Percentiles rank a stretch among this genome's conserved stretches.
These are phyloP conservation scores for Suhomyces xylopsoci DNA, from an alignment of 805 yeast species.

Conservation along the genomic window DNA sequence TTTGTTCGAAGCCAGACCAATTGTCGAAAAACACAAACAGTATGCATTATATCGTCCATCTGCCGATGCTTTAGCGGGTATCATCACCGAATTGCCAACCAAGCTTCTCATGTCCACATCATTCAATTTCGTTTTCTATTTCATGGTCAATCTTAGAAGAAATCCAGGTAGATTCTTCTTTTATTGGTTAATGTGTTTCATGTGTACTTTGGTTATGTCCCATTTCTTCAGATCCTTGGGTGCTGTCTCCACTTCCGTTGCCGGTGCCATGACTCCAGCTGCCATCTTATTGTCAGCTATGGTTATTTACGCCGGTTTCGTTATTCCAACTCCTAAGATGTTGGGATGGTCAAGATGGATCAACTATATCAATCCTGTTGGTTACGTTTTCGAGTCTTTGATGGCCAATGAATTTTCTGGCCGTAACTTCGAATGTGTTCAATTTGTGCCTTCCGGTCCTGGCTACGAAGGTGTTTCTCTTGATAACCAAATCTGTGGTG, in stretches of 20 bases:
- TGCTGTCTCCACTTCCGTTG: conserved; percentile 38
- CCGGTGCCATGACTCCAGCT: conserved; percentile 46
- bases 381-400: conserved; percentile 48
- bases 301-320: conserved; percentile 53
- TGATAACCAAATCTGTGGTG: conserved; percentile 30
- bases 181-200: conserved; percentile 42
- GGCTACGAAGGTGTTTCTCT: conserved; percentile 33
- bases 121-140: conserved; percentile 51
- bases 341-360: conserved; percentile 60
- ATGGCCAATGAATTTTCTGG: conserved; percentile 57
- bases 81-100: conserved; percentile 57
- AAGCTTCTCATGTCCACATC: conserved; percentile 42
- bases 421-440: conserved; percentile 43
- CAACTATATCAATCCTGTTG: conserved; percentile 41
- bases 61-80: conserved; percentile 62
- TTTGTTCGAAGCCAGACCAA: conserved; percentile 52
- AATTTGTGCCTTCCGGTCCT: conserved; percentile 46
- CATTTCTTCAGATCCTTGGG: conserved; percentile 43
- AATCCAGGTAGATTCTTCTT: conserved; percentile 54
- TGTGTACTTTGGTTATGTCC: conserved; percentile 51
- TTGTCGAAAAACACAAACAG: conserved; percentile 57
- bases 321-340: conserved; percentile 41
- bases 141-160: conserved; percentile 52
- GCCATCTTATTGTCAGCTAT: conserved; percentile 47
- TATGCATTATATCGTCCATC: conserved; percentile 58